Percentiles rank a stretch among this genome's conserved stretches.
These are phyloP conservation scores for Suillus variegatus DNA, from an alignment of 768 basidiomycete genomes.

Conservation along the genomic window DNA sequence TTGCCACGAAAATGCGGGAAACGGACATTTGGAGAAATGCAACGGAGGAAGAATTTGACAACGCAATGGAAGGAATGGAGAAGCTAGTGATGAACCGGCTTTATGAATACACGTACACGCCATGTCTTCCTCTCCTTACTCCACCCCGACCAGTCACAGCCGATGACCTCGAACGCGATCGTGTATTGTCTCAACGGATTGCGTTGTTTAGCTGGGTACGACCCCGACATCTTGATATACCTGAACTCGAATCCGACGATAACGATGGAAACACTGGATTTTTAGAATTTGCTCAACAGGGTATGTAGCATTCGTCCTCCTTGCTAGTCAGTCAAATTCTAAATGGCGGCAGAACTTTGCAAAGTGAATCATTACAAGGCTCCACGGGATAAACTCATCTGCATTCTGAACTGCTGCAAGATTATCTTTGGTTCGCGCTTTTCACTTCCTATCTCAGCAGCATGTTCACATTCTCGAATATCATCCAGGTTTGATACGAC, in stretches of 20 bases:
- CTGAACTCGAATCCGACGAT: conserved; percentile 63
- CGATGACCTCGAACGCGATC: conserved; percentile 96
- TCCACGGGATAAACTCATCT: conserved; percentile 96
- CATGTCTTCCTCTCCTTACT: conserved; percentile 65
- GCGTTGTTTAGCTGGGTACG: conserved; percentile 89
- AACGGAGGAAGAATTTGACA: conserved; percentile 86
- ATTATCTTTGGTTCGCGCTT: conserved; percentile 88
- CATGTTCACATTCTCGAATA: neutral
- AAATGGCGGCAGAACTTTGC: conserved; percentile 65
- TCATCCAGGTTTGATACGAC: conserved; percentile 78
- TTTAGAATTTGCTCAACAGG: conserved; percentile 87
- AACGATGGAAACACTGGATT: conserved; percentile 57
- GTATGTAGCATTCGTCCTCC: conserved; percentile 36
- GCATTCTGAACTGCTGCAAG: conserved; percentile 97
- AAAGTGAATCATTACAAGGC: conserved; percentile 99
- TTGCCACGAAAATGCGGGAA: conserved; percentile 82
- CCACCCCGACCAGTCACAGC: conserved; percentile 81
- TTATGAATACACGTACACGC: conserved; percentile 96
- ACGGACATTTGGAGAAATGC: conserved; percentile 81
- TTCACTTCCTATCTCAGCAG: conserved; percentile 13
- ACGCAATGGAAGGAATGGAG: conserved; percentile 98
- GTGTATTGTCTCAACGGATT: conserved; percentile 87
- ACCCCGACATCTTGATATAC: conserved; percentile 88
- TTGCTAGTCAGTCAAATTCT: neutral
- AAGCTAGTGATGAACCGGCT: conserved; percentile 98